Base-by-base conservation (phyloP, 108 stramenopile species). In the Cylindrotheca fusiformis region DNA sequence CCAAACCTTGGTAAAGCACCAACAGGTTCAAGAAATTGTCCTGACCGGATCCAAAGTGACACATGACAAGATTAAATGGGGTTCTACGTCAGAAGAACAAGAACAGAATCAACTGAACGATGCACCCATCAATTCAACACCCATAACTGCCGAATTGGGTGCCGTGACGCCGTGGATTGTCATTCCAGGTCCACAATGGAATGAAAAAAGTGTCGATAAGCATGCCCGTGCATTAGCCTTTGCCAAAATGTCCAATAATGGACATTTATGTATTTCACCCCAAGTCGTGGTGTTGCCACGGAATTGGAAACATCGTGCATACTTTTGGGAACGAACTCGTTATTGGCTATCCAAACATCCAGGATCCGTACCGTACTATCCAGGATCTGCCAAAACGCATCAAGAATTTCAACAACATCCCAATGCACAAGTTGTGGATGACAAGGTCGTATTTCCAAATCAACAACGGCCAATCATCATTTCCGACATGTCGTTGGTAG, bases 151-250 rank as follows among this genome's bases (percentile, higher is more conserved):
- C 19, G 79, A 80, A 52, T 58, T 80, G 3, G 79, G 79, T 19
- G 49, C 61, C 25, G 70, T 69, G 8, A 66, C 69, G 20, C 79
- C 79, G 1, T 76, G 70, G 65, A 60, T 80, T 41, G 31, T 80
- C 14, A 44, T 70, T 2, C 69, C 73, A 58, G 30, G 18, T 79
- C 60, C 32, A 74, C 63, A 2, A 41, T 25, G 27, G 56, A 23
- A 4, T 63, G 69, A 46, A 45, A 71, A 22, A 22, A 61, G 45
- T 10, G 31, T 47, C 67, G 60, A 60, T 55, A 14, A 3, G 1
- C 22, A 19, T 31, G 4, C 10, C 66, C 10, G 69, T 5, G 32
- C 32, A 3, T 22, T 20, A n/a, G 48, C 69, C 32, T 29, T 52
- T 63, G 10, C 30, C 36, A 73, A 73, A 46, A 70, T 66, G 4